These are phyloP conservation scores for Fusarium fujikuroi DNA, from an alignment of 2,329 filamentous ascomycete genomes.

Conservation along the genomic window DNA sequence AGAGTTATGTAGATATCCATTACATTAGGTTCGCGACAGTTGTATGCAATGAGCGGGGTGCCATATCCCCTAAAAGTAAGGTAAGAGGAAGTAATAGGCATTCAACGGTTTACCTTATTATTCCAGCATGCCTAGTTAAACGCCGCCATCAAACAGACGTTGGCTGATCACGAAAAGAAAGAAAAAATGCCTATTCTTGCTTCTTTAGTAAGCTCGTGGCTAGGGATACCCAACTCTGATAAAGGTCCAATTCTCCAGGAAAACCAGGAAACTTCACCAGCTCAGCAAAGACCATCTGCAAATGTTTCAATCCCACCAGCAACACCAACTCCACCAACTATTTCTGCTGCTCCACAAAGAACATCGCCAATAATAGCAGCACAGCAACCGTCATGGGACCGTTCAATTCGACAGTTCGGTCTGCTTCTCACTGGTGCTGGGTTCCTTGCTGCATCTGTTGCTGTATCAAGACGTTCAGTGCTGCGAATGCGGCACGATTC, in stretches of 20 bases:
- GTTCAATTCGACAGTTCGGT: conserved; percentile 68
- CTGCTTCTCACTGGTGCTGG: conserved; percentile 79
- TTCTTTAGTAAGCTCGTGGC: conserved; percentile 34
- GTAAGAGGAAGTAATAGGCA: not conserved
- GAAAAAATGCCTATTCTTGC: conserved; percentile 4
- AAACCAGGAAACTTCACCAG: conserved; percentile 18
- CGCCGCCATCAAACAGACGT: not conserved
- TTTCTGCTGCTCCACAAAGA: not conserved
- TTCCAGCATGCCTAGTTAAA: not conserved
- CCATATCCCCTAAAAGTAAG: not conserved
- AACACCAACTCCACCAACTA: not conserved
- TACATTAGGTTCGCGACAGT: not conserved
- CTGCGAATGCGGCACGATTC: conserved; percentile 68
- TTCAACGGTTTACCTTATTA: conserved; percentile 6
- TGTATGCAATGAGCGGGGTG: conserved; percentile 27
- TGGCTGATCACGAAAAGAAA: not conserved
- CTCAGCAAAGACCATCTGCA: conserved; percentile 30
- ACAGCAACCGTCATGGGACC: conserved; percentile 50
- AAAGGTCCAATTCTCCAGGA: conserved; percentile 5
- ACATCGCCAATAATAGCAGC: not conserved
- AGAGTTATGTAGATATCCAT: not conserved
- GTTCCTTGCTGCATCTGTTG: conserved; percentile 78
- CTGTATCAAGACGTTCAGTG: conserved; percentile 78
- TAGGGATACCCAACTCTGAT: conserved; percentile 29
- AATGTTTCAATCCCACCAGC: conserved; percentile 1